Evolutionary conservation across 768 basidiomycete species (phyloP).

Genomic region (Erythrobasidium yunnanense): DNA sequence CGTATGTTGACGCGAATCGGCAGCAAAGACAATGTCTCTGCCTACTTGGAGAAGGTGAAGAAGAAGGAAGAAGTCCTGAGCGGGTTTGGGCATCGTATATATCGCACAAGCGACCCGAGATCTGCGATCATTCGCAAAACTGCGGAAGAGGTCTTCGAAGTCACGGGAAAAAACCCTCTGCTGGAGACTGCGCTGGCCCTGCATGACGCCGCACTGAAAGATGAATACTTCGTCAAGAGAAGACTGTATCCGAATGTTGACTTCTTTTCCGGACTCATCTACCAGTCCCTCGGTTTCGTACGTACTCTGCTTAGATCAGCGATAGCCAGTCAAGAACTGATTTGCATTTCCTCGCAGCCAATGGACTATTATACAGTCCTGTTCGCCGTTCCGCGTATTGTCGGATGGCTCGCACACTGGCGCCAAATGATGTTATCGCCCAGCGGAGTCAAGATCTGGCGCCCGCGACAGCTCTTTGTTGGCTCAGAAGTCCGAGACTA

Average conservation of each 20-base stretch:
- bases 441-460: conserved; percentile 80
- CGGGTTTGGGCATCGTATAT: conserved; percentile 80
- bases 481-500: conserved; percentile 66
- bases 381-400: conserved; percentile 82
- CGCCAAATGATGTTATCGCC: conserved; percentile 77
- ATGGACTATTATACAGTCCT: conserved; percentile 88
- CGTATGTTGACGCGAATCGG: conserved; percentile 85
- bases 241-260: conserved; percentile 82
- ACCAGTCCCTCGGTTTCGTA: conserved; percentile 46
- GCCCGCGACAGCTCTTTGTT: conserved; percentile 56
- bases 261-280: conserved; percentile 54
- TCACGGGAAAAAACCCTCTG: conserved; percentile 73
- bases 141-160: conserved; percentile 58
- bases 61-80: conserved; percentile 67
- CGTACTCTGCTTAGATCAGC: neutral
- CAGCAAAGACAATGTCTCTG: conserved; percentile 48
- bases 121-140: conserved; percentile 82
- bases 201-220: conserved; percentile 77
- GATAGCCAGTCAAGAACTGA: conserved; percentile 46
- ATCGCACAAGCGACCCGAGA: conserved; percentile 74
- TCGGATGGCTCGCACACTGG: conserved; percentile 65
- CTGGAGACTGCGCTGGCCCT: conserved; percentile 80
- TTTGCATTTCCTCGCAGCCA: conserved; percentile 50
- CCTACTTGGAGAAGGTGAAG: conserved; percentile 70
- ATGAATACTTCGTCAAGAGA: conserved; percentile 74